Percentiles rank a stretch among this genome's conserved stretches.
Evolutionary conservation across 371 early-diverging fungal species (phyloP).

Genomic region (Phascolomyces articulosus): DNA sequence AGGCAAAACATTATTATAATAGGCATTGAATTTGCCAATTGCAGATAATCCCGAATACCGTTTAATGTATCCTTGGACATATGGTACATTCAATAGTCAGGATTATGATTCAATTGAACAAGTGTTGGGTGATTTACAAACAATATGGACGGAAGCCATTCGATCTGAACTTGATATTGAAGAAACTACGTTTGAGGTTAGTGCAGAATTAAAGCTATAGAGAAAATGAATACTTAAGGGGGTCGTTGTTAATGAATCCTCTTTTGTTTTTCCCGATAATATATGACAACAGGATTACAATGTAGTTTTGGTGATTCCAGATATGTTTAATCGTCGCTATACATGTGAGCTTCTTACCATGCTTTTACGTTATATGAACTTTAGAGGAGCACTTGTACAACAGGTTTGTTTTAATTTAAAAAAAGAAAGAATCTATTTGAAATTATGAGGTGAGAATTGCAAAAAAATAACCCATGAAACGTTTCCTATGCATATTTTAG

Average conservation of each 20-base stretch:
- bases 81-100: slow-evolving; percentile 74
- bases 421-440: no score
- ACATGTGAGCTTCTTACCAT: slow-evolving; percentile 68
- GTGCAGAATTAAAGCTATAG: slow-evolving; percentile 7
- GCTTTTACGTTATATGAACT: slow-evolving; percentile 77
- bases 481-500: slow-evolving; percentile 16
- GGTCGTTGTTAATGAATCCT: no score
- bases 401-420: slow-evolving; percentile 47
- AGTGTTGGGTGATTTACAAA: slow-evolving; percentile 75
- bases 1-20: not conserved
- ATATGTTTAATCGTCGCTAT: slow-evolving; percentile 66
- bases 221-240: not conserved
- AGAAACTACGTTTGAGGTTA: slow-evolving; percentile 56
- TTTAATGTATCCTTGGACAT: slow-evolving; percentile 69
- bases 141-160: slow-evolving; percentile 78
- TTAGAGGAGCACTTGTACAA: slow-evolving; percentile 72
- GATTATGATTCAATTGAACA: slow-evolving; percentile 73
- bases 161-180: slow-evolving; percentile 73
- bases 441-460: no score
- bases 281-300: slow-evolving; percentile 66
- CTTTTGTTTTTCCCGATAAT: no score
- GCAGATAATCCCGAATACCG: slow-evolving; percentile 33
- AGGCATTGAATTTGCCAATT: slow-evolving; percentile 48
- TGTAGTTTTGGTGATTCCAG: slow-evolving; percentile 82
- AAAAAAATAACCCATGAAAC: not conserved